Evolutionary conservation across 2,329 filamentous ascomycete species (phyloP).

Genomic region (Rhinocladiella similis): DNA sequence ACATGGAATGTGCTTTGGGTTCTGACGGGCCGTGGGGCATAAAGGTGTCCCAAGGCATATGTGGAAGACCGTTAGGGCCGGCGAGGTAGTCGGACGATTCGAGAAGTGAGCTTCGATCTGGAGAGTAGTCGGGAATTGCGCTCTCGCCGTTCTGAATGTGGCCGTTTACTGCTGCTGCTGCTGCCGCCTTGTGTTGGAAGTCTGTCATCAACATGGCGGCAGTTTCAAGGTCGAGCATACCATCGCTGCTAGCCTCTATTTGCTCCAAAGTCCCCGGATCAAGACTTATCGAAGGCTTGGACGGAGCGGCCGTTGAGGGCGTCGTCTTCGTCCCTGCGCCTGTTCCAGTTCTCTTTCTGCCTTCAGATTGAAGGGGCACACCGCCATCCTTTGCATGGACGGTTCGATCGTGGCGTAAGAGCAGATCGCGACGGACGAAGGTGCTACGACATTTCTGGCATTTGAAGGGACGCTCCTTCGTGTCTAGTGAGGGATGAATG

Average conservation of each 20-base stretch:
- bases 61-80: slow-evolving; percentile 76
- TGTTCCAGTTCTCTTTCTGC: slow-evolving; percentile 43
- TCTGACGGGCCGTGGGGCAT: slow-evolving; percentile 70
- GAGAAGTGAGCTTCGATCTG: slow-evolving; percentile 70
- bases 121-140: slow-evolving; percentile 66
- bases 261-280: slow-evolving; percentile 88
- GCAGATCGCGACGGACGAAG: slow-evolving; percentile 93
- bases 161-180: slow-evolving; percentile 59
- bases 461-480: slow-evolving; percentile 98
- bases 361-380: slow-evolving; percentile 34
- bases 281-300: slow-evolving; percentile 76
- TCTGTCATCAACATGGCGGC: slow-evolving; percentile 98
- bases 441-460: slow-evolving; percentile 98
- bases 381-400: slow-evolving; percentile 98
- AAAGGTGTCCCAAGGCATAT: slow-evolving; percentile 90
- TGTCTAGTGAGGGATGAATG: slow-evolving; percentile 61
- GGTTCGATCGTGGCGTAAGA: slow-evolving; percentile 95
- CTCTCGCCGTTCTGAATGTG: slow-evolving; percentile 49
- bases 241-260: slow-evolving; percentile 86
- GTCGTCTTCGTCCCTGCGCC: slow-evolving; percentile 65
- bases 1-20: slow-evolving; percentile 73
- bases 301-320: slow-evolving; percentile 50
- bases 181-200: slow-evolving; percentile 93
- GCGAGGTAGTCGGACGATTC: slow-evolving; percentile 76
- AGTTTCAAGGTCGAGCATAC: slow-evolving; percentile 92